Evolutionary conservation across 2,329 filamentous ascomycete genomes (phyloP), one percentile per base, ranked within the genome.

Genomic region (Pyrenochaeta sp.): DNA sequence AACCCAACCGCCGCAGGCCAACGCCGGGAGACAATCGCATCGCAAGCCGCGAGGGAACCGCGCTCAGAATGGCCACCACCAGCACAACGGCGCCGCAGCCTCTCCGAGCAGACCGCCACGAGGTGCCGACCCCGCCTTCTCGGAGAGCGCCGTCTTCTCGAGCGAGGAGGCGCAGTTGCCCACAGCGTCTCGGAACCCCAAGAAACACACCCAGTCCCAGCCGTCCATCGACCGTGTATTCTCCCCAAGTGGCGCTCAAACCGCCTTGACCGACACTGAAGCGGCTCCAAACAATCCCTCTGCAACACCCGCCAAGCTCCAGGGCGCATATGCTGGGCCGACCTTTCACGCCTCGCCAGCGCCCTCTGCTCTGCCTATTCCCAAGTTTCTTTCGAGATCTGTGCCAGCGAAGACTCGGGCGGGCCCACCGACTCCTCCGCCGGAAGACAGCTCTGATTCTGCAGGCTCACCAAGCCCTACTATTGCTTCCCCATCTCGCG

Each of bases 341-440:
- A 96, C 92, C 4, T 99, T 98, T 75, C 93, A 97, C 75, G 91
- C 92, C 35, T 98, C 95, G 7, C 95, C 95, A 17, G 94, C 93
- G 1, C 90, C 95, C 0, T 96, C 92, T 7, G 88, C 92, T 20
- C 82, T 99, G 29, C 95, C 95, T 0, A 90, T 97, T 53, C 95
- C 95, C 10, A 96, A 90, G 69, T 97, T 97, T 74, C 85, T 90
- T 57, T 89, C 90, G 23, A 93, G 90, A 67, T 87, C 91, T 0
- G 82, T 90, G 11, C 87, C 88, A 3, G 88, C 90, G 51, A 75
- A 75, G 60, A 57, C 67, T 17, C 61, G 56, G 14, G 42, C 60
- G 18, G 64, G 61, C 21, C 69, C 69, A n/a, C 88, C 87, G 3
- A 85, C 77, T 12, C 75, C 75, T 17, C 72, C 77, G 56, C 81